Conservation (phyloP, 345 rosid species). For the Pugionium cornutum region DNA sequence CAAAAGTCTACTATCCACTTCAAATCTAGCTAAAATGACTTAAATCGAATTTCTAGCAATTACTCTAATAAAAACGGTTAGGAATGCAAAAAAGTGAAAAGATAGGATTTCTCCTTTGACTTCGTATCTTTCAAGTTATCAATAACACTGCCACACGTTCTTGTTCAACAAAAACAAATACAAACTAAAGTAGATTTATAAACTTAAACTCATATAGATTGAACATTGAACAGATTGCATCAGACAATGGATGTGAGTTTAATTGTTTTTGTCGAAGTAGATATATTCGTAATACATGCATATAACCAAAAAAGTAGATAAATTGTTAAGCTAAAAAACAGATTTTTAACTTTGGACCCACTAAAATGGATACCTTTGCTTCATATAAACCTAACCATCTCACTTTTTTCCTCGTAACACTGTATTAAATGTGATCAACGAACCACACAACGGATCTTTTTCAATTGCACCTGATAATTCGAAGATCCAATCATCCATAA, state of each 20-base stretch:
- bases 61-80: constrained; percentile 16
- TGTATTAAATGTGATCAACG: constrained; percentile 33
- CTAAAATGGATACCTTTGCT: background rate
- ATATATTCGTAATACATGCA: too few relatives aligned
- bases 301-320: too few relatives aligned
- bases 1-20: too few relatives aligned
- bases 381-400: constrained; percentile 35
- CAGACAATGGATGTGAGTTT: background rate
- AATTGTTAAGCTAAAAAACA: too few relatives aligned
- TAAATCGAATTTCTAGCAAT: background rate
- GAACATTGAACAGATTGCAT: background rate
- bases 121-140: constrained; percentile 33
- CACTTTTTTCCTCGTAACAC: constrained; percentile 12
- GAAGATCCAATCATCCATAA: constrained; percentile 20
- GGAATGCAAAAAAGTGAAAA: background rate
- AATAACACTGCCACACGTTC: constrained; percentile 44
- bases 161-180: constrained; percentile 20
- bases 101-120: constrained; percentile 28
- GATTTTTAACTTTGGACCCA: too few relatives aligned
- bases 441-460: constrained; percentile 34
- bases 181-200: constrained; percentile 16
- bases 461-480: constrained; percentile 2
- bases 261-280: background rate
- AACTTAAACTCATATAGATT: too few relatives aligned
- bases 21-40: too few relatives aligned